Evolutionary conservation across 2,329 filamentous ascomycete species (phyloP).

Genomic region (Thielaviopsis euricoi): DNA sequence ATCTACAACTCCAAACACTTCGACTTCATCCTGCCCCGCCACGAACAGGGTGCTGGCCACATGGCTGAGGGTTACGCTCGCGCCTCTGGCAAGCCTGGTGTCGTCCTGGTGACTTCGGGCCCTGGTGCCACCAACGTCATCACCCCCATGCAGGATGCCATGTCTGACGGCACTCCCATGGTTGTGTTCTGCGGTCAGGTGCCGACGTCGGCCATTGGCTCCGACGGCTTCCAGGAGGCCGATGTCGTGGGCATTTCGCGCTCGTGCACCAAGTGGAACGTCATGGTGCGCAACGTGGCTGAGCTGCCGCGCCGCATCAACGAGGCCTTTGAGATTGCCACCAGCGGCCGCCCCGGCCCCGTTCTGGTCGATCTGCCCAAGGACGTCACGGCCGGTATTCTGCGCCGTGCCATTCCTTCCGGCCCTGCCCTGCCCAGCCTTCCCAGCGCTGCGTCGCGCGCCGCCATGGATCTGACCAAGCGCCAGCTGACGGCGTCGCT

Average conservation of each 20-base stretch:
- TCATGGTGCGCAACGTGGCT: constrained; percentile 90
- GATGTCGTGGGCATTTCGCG: constrained; percentile 88
- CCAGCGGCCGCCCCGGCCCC: constrained; percentile 79
- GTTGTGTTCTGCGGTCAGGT: constrained; percentile 95
- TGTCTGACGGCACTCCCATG: constrained; percentile 90
- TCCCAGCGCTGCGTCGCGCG: constrained; percentile 72
- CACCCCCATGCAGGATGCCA: constrained; percentile 88
- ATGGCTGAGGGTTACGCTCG: constrained; percentile 97
- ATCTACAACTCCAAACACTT: constrained; percentile 98
- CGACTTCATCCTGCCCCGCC: constrained; percentile 84
- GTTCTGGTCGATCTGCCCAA: constrained; percentile 94
- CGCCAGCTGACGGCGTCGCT: constrained; percentile 62
- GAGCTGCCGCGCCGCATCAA: constrained; percentile 90
- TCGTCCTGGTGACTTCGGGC: constrained; percentile 91
- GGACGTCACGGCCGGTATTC: constrained; percentile 77
- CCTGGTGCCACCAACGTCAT: constrained; percentile 94
- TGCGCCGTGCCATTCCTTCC: constrained; percentile 69
- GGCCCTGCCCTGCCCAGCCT: constrained; percentile 58
- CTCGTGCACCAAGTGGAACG: constrained; percentile 97
- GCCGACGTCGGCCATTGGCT: constrained; percentile 74
- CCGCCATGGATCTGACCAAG: constrained; percentile 55
- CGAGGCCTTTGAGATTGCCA: constrained; percentile 96
- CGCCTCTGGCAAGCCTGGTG: constrained; percentile 82
- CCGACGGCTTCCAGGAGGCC: constrained; percentile 92
- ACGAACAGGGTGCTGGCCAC: constrained; percentile 95